Conservation (phyloP, 768 basidiomycete genomes). For the Tylopilus subfusipes region DNA sequence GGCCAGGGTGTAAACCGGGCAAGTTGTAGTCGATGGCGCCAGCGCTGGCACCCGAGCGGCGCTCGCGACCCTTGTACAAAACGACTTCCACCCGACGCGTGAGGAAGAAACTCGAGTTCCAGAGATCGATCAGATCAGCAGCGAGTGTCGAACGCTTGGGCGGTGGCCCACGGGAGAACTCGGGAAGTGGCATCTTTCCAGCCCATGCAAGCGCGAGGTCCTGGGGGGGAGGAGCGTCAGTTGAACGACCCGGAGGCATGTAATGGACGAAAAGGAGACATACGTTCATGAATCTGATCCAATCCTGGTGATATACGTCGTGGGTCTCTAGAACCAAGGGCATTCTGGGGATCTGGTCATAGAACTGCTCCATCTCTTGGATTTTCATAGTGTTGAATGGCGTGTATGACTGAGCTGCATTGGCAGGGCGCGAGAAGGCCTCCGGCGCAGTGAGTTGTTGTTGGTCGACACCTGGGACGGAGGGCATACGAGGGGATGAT, state of each 20-base stretch:
- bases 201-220: constrained; percentile 75
- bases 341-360: constrained; percentile 65
- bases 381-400: constrained; percentile 70
- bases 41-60: constrained; percentile 61
- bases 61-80: constrained; percentile 76
- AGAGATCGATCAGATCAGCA: constrained; percentile 72
- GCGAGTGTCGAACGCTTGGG: constrained; percentile 58
- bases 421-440: constrained; percentile 71
- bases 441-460: constrained; percentile 59
- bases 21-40: constrained; percentile 56
- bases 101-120: constrained; percentile 76
- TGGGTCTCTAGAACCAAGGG: constrained; percentile 69
- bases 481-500: constrained; percentile 28
- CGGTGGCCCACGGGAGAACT: constrained; percentile 42
- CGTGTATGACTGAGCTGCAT: constrained; percentile 61
- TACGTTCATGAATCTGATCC: constrained; percentile 77
- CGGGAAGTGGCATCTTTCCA: constrained; percentile 67
- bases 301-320: constrained; percentile 76
- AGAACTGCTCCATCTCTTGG: constrained; percentile 73
- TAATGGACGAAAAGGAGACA: constrained; percentile 15
- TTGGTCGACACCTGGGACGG: constrained; percentile 20
- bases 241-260: background rate
- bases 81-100: constrained; percentile 74
- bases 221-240: constrained; percentile 31
- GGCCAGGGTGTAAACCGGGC: constrained; percentile 44